Evolutionary conservation across 106 monocot species (phyloP), one percentile per base, ranked within the genome.

Genomic region (Dendrobium officinale): DNA sequence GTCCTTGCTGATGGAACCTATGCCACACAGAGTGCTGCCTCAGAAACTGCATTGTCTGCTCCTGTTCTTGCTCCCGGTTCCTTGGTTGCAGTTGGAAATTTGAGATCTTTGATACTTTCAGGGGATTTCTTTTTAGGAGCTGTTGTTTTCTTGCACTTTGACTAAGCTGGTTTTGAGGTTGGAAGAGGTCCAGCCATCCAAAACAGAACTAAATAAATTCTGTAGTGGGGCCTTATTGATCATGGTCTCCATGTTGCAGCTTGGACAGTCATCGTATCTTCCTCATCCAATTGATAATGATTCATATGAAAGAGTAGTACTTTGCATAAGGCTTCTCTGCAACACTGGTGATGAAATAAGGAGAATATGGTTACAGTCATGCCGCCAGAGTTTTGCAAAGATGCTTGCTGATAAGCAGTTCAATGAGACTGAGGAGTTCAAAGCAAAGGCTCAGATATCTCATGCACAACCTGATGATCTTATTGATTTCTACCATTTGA

Each of bases 381-480:
- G 96, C 76, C 89, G 93, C 56, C 84, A 93, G 82, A 96, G 91
- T 49, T 96, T 96, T 83, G 87, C 91, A 13, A 93, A 86, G 59
- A 96, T 96, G 96, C 90, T 96, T 66, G 86, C 89, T 37, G 93
- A 96, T 64, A 96, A 96, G 84, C 93, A 93, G 51, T 90, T 93
- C 75, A 82, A 89, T 56, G 93, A 96, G 84, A 93, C 82, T 24
- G 89, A 96, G 82, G 95, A 93, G 85, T 79, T 93, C 7, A 91
- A 91, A 72, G 93, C 91, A 0, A 91, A 91, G 82, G 88, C 93
- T 29, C 93, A 91, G 77, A 85, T 90, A 67, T 85, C 85, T 67
- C 89, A 96, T 88, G 93, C 95, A 49, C 93, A 96, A 80, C 93
- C 93, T 11, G 95, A 96, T 90, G 95, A 96, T 85, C 92, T 96